Base-by-base conservation (phyloP, 345 rosid species). In the Brassica rapa region DNA sequence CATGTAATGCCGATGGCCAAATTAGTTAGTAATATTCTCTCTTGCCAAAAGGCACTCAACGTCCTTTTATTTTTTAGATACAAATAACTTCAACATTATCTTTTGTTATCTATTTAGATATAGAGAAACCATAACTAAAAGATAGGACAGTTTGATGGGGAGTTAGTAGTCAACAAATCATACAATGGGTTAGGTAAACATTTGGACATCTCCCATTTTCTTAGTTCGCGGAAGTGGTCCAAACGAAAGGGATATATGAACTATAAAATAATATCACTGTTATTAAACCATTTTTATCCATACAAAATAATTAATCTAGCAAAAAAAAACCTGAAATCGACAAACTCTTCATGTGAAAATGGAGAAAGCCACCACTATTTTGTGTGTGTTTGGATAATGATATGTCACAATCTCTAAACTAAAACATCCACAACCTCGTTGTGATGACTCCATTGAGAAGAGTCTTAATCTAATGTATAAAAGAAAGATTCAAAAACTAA, bases 131-230 rank as follows among this genome's bases (percentile, higher is more conserved):
- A 43, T 43, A 43, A 43, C 51, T 43, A 43, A 43, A 11, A 43
- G 51, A 43, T 43, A 12, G n/a, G 51, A 29, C 23, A 56, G 41
- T 6, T 39, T 46, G 61, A 29, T 19, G 6, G n/a, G n/a, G 66
- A 29, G 1, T 14, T 37, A 63, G 60, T 78, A 30, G 77, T 66
- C 77, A 72, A 78, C 62, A 30, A 41, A 57, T 72, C 77, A 78
- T 66, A 59, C 62, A 78, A 30, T 66, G 72, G 59, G 72, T 72
- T 78, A 72, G 77, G 68, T 66, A 72, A 78, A 68, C 72, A 72
- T 62, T 57, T 72, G 77, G 15, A 57, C 67, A 72, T 62, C 6
- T 77, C 24, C 15, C 37, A 24, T 41, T 57, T 66, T 21, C 51
- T 37, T 65, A 55, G 49, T 70, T 12, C 49, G 30, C n/a, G 75